Evolutionary conservation across 2,329 filamentous ascomycete genomes (phyloP).

Genomic region (Monosporascus sp.): DNA sequence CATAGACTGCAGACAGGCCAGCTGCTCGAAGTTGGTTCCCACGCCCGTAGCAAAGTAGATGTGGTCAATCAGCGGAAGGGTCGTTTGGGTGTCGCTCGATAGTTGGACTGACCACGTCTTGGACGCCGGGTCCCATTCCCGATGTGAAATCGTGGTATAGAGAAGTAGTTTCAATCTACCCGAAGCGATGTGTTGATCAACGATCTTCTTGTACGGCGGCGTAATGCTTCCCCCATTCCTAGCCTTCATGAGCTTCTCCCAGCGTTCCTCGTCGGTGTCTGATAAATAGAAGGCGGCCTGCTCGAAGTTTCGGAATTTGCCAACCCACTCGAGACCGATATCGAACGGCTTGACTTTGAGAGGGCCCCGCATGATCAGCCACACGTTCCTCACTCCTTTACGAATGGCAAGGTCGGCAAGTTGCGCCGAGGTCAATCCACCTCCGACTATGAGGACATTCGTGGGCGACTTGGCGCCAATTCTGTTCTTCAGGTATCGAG

Average conservation of each 20-base stretch:
- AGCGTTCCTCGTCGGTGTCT: slow-evolving; percentile 63
- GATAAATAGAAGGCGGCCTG: slow-evolving; percentile 74
- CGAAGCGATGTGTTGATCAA: slow-evolving; percentile 52
- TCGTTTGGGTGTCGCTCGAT: slow-evolving; percentile 41
- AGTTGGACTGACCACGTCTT: slow-evolving; percentile 38
- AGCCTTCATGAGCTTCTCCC: slow-evolving; percentile 59
- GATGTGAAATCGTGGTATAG: slow-evolving; percentile 48
- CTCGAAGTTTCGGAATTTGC: slow-evolving; percentile 73
- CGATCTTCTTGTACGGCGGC: slow-evolving; percentile 59
- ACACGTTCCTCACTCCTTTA: slow-evolving; percentile 61
- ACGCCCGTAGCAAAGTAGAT: slow-evolving; percentile 74
- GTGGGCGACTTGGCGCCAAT: slow-evolving; percentile 47
- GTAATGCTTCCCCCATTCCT: slow-evolving; percentile 74
- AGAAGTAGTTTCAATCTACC: slow-evolving; percentile 51
- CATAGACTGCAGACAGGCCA: slow-evolving; percentile 59
- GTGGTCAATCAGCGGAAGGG: slow-evolving; percentile 55
- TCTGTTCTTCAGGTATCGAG: slow-evolving; percentile 43
- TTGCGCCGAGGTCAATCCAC: slow-evolving; percentile 72
- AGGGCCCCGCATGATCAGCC: slow-evolving; percentile 60
- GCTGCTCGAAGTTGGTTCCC: slow-evolving; percentile 52
- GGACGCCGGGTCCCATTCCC: slow-evolving; percentile 40
- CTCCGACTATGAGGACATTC: slow-evolving; percentile 65
- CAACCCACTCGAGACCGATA: slow-evolving; percentile 71
- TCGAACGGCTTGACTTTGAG: slow-evolving; percentile 70
- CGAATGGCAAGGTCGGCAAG: slow-evolving; percentile 61